Conservation (phyloP, 345 rosid species). For the Arabidopsis suecica region DNA sequence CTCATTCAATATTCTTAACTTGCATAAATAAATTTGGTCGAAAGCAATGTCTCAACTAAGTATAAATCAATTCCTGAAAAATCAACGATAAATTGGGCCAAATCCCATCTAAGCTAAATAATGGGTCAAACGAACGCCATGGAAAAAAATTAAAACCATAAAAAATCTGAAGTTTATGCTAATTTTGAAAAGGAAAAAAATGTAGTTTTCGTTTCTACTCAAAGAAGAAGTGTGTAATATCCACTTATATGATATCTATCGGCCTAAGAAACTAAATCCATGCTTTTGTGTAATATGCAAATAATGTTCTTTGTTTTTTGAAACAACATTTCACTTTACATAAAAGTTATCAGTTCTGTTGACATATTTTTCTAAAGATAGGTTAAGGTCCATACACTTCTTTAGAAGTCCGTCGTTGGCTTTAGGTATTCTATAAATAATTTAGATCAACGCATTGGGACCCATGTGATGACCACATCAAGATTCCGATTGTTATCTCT, state of each 20-base stretch:
- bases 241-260: neutral
- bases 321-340: neutral
- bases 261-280: neutral
- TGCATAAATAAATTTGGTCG: constrained; percentile 32
- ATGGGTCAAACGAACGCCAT: too few species aligned
- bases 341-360: neutral
- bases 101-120: too few species aligned
- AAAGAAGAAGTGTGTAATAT: neutral
- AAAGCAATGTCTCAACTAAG: constrained; percentile 41
- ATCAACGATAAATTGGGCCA: too few species aligned
- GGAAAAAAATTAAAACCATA: too few species aligned
- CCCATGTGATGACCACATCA: constrained; percentile 46
- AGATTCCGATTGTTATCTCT: constrained; percentile 41
- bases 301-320: neutral
- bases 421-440: constrained; percentile 20
- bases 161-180: neutral
- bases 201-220: neutral
- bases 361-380: constrained; percentile 1
- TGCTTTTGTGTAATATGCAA: neutral
- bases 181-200: neutral
- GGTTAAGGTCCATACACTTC: constrained; percentile 35
- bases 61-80: too few species aligned
- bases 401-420: constrained; percentile 34
- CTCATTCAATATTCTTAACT: constrained; percentile 11
- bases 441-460: constrained; percentile 42